These are phyloP conservation scores for Entomortierella beljakovae DNA, from an alignment of 192 early-diverging fungal species.

Conservation along the genomic window DNA sequence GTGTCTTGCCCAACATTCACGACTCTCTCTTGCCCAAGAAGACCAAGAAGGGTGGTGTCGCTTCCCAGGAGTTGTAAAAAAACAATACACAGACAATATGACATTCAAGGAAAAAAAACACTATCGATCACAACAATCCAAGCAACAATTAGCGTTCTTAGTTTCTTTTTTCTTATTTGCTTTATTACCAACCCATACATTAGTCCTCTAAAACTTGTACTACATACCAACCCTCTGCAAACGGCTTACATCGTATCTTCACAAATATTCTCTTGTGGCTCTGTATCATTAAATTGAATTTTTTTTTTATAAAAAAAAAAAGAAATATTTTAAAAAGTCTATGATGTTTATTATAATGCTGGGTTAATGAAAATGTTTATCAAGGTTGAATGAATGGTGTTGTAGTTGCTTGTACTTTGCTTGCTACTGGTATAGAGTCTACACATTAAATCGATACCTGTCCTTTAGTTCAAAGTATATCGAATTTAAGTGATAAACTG, in stretches of 20 bases:
- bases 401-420: too few species aligned
- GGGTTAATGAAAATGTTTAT: not conserved
- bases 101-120: constrained; percentile 23
- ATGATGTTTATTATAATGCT: not conserved
- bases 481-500: too few species aligned
- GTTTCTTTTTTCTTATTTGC: constrained; percentile 21
- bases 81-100: constrained; percentile 6
- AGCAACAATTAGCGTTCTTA: not conserved
- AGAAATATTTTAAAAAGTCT: not conserved
- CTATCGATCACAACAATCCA: constrained; percentile 5
- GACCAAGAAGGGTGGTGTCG: constrained; percentile 73
- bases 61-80: constrained; percentile 74
- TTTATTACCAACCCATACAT: constrained; percentile 12
- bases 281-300: constrained; percentile 42
- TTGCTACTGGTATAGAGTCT: too few species aligned
- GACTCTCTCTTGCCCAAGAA: constrained; percentile 87
- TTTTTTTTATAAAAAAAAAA: not conserved
- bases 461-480: too few species aligned
- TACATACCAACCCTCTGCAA: constrained; percentile 40
- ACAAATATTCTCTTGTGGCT: constrained; percentile 22
- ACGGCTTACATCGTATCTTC: constrained; percentile 21
- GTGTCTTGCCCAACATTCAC: constrained; percentile 96
- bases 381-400: too few species aligned
- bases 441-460: too few species aligned
- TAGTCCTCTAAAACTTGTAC: constrained; percentile 40